These are phyloP conservation scores for Chimonanthus praecox DNA, from an alignment of 164 flowering plant species.

Conservation along the genomic window DNA sequence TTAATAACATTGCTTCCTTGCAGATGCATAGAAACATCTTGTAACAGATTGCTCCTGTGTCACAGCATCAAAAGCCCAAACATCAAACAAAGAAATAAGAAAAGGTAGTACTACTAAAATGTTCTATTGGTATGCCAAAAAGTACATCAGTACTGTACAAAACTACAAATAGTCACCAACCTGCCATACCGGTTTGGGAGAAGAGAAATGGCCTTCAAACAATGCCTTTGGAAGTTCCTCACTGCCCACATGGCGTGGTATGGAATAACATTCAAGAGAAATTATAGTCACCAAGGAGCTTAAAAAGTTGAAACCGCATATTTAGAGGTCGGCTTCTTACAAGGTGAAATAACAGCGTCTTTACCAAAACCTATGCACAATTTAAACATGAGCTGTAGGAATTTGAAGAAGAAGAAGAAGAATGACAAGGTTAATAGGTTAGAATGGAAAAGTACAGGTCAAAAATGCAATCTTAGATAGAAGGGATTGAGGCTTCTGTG, in stretches of 20 bases:
- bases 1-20: not conserved
- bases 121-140: not conserved
- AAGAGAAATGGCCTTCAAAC: constrained; percentile 13
- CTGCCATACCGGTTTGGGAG: constrained; percentile 5
- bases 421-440: too few species aligned
- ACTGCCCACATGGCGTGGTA: constrained; percentile 13
- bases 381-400: not conserved
- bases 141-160: not conserved
- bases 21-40: constrained; percentile 7
- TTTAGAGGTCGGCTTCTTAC: not conserved
- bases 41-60: constrained; percentile 3
- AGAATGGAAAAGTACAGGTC: too few species aligned
- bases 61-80: not conserved
- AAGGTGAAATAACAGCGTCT: too few species aligned
- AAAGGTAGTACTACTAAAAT: not conserved
- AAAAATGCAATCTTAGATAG: too few species aligned
- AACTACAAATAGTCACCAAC: too few species aligned
- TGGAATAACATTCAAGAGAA: not conserved
- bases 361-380: not conserved
- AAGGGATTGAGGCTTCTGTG: too few species aligned
- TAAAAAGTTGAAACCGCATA: not conserved
- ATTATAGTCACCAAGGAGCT: not conserved
- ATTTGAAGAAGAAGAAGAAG: not conserved
- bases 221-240: constrained; percentile 16
- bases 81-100: not conserved